These are phyloP conservation scores for Kalmanozyma brasiliensis DNA, from an alignment of 1,284 basidiomycete genomes.

Conservation along the genomic window DNA sequence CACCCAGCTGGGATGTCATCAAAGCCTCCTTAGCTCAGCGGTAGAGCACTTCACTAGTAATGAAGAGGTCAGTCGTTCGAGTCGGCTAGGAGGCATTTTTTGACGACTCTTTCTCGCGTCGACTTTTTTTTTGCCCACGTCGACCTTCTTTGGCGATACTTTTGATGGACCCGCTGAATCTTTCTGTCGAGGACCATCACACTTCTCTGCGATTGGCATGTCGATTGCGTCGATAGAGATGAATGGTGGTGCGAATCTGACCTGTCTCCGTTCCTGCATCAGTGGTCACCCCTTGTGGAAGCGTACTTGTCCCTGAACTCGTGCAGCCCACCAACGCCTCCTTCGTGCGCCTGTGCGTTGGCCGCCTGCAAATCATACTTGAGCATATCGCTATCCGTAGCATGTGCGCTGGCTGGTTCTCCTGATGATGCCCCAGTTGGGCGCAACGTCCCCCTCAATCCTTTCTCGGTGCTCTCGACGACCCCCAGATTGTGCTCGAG, in stretches of 20 bases:
- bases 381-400: constrained; percentile 44
- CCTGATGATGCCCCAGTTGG: not conserved
- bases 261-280: not conserved
- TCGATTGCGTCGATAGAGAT: too few relatives aligned
- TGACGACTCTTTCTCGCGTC: too few relatives aligned
- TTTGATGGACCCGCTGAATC: too few relatives aligned
- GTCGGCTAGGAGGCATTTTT: constrained; percentile 52
- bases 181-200: too few relatives aligned
- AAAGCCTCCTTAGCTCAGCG: constrained; percentile 54
- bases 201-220: too few relatives aligned
- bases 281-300: constrained; percentile 43
- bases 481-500: constrained; percentile 36
- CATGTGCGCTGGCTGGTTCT: not conserved
- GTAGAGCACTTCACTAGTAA: constrained; percentile 58
- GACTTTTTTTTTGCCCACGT: too few relatives aligned
- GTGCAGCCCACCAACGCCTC: constrained; percentile 38
- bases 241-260: too few relatives aligned
- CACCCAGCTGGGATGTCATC: too few relatives aligned
- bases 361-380: constrained; percentile 44
- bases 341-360: constrained; percentile 14
- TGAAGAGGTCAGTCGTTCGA: constrained; percentile 57
- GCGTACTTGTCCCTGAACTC: constrained; percentile 39
- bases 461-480: constrained; percentile 34
- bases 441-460: constrained; percentile 13
- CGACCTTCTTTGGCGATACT: too few relatives aligned